phyloP scores from a whole-genome alignment of 495 filamentous ascomycete genomes.

The Cryomyces antarcticus region DNA sequence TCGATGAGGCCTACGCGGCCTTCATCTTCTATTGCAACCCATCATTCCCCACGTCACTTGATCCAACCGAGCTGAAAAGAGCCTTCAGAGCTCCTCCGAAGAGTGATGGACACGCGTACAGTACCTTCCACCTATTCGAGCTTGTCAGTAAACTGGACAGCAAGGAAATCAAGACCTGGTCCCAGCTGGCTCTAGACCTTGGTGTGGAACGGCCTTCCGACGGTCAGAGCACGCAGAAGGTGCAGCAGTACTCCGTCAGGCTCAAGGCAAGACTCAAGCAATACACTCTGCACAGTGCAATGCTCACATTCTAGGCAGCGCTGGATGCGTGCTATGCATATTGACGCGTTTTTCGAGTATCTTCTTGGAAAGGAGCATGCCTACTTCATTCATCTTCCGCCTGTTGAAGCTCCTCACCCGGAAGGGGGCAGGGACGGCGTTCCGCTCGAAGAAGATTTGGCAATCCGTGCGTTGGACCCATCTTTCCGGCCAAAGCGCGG shows the following conservation, averaged over 20 bases:
- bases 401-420: conserved; percentile 35
- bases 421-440: conserved; percentile 68
- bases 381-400: conserved; percentile 73
- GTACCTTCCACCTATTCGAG: conserved; percentile 59
- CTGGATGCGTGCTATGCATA: conserved; percentile 97
- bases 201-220: conserved; percentile 84
- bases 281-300: not conserved
- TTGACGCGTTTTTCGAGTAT: conserved; percentile 93
- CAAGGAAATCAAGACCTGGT: conserved; percentile 94
- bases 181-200: conserved; percentile 67
- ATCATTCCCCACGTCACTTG: conserved; percentile 14
- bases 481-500: conserved; percentile 82
- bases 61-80: conserved; percentile 44
- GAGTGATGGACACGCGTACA: conserved; percentile 85
- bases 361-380: conserved; percentile 56
- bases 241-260: conserved; percentile 90
- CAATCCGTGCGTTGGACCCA: conserved; percentile 70
- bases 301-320: conserved; percentile 27
- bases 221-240: conserved; percentile 87
- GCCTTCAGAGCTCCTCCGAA: conserved; percentile 71
- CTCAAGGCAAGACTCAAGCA: conserved; percentile 45
- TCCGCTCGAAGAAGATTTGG: conserved; percentile 76
- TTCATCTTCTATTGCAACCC: conserved; percentile 75
- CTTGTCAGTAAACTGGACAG: conserved; percentile 64
- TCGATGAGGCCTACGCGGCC: conserved; percentile 71